Base-by-base conservation (phyloP, 2,329 filamentous ascomycete genomes). In the Tolypocladium ophioglossoides region DNA sequence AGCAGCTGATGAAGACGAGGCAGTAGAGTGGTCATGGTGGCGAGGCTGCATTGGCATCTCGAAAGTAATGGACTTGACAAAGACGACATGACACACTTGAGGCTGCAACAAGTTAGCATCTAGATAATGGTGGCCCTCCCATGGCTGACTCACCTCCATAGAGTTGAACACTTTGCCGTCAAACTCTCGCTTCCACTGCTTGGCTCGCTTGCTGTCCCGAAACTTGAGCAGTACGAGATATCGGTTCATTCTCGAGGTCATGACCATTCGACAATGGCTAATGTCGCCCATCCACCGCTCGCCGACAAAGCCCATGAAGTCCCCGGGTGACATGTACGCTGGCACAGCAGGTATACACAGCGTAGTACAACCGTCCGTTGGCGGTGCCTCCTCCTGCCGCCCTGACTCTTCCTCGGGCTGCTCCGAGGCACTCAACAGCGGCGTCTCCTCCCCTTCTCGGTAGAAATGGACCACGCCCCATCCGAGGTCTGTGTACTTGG, bases 181-280 rank as follows among this genome's bases (percentile, higher is more conserved):
- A 78, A 92, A 96, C 62, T 89, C 86, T 57, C 78, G 83, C 64
- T 88, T 85, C 86, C 92, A 99, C 52, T 84, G 79, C 62, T 78
- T 83, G 16, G 94, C 94, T 58, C 82, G 83, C 63, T 80, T 82
- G 34, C 81, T 80, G 59, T 87, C 84, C 50, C 89, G 81, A 67
- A 97, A 96, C 72, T 96, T 96, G 81, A 99, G 87, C 57, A 99
- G 76, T 30, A 95, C 92, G 77, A 99, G 87, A 72, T 97, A 97
- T 57, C 91, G 83, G 69, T 95, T 96, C 68, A 90, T 85, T 58
- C 85, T 80, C 53, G 86, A 87, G 1, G 94, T 97, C 76, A 91
- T 85, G 54, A 99, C 88, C 82, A 99, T 90, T 52, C 94, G 80
- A 66, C 96, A 96, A 73, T 99, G 94, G 62, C 87, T 94, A 55